Percentiles rank a stretch among this genome's conserved stretches.
Conservation (phyloP, 2,329 filamentous ascomycete genomes). For the Neoarthrinium moseri region DNA sequence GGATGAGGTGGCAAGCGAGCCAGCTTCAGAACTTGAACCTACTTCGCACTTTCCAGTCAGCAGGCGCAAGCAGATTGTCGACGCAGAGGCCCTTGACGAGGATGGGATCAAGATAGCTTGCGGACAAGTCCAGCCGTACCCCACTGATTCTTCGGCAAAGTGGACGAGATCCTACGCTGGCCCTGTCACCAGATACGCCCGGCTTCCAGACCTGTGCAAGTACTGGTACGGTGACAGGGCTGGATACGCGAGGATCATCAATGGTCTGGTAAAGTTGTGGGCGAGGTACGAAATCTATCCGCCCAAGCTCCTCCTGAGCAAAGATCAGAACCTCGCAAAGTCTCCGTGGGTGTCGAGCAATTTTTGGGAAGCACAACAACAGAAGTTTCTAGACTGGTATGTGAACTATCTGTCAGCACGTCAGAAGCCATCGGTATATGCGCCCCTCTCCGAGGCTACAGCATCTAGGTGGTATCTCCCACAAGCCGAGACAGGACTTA, state of each 20-base stretch:
- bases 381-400: slow-evolving; percentile 22
- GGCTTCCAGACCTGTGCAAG: slow-evolving; percentile 23
- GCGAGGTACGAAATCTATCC: slow-evolving; percentile 25
- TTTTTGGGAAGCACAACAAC: slow-evolving; percentile 20
- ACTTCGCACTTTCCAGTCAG: neutral
- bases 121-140: slow-evolving; percentile 26
- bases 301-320: slow-evolving; percentile 21
- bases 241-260: slow-evolving; percentile 18
- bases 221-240: slow-evolving; percentile 28
- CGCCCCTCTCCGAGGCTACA: slow-evolving; percentile 17
- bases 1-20: no score
- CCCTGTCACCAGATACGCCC: slow-evolving; percentile 30
- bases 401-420: slow-evolving; percentile 16
- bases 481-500: slow-evolving; percentile 17
- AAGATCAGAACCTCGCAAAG: slow-evolving; percentile 18
- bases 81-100: slow-evolving; percentile 14
- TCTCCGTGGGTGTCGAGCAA: slow-evolving; percentile 24
- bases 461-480: slow-evolving; percentile 24
- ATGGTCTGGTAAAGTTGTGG: slow-evolving; percentile 25
- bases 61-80: neutral
- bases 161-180: slow-evolving; percentile 31
- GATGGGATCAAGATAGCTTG: slow-evolving; percentile 12
- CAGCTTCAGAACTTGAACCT: neutral
- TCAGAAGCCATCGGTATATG: slow-evolving; percentile 16
- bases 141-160: slow-evolving; percentile 27